Percentiles rank a stretch among this genome's conserved stretches.
These are phyloP conservation scores for Taiozyma sp. DNA, from an alignment of 1,139 yeast genomes.

Conservation along the genomic window DNA sequence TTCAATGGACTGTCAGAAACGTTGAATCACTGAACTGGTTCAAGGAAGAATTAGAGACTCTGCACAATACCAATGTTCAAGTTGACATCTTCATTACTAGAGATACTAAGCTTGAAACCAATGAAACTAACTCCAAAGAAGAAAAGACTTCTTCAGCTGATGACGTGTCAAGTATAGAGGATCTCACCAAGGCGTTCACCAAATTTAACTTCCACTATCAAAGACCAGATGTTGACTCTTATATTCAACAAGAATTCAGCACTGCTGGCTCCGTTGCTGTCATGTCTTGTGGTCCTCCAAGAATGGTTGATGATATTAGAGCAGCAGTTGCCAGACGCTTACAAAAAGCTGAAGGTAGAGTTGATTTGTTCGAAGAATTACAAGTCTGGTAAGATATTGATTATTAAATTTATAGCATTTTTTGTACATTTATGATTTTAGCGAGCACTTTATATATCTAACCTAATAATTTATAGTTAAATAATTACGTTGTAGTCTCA, in stretches of 20 bases:
- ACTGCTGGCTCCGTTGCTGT: slow-evolving; percentile 25
- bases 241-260: slow-evolving; percentile 5
- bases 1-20: slow-evolving; percentile 50
- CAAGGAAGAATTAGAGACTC: slow-evolving; percentile 37
- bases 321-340: slow-evolving; percentile 28
- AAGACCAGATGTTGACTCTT: too few species aligned
- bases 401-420: too few species aligned
- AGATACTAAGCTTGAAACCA: neutral
- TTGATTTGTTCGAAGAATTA: slow-evolving; percentile 43
- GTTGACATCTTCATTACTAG: slow-evolving; percentile 38
- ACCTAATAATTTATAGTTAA: too few species aligned
- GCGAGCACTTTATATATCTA: too few species aligned
- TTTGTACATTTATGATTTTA: too few species aligned
- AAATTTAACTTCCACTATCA: slow-evolving; percentile 6
- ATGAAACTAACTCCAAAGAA: neutral
- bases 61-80: slow-evolving; percentile 30
- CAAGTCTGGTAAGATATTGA: slow-evolving; percentile 30
- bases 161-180: neutral
- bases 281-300: slow-evolving; percentile 41
- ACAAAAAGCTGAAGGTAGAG: slow-evolving; percentile 30
- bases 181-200: slow-evolving; percentile 7
- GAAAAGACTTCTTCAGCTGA: neutral
- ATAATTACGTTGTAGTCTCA: too few species aligned
- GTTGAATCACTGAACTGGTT: slow-evolving; percentile 43
- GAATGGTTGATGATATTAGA: slow-evolving; percentile 43